Conservation (phyloP, 2,329 filamentous ascomycete species). For the Tolypocladium pustulatum region DNA sequence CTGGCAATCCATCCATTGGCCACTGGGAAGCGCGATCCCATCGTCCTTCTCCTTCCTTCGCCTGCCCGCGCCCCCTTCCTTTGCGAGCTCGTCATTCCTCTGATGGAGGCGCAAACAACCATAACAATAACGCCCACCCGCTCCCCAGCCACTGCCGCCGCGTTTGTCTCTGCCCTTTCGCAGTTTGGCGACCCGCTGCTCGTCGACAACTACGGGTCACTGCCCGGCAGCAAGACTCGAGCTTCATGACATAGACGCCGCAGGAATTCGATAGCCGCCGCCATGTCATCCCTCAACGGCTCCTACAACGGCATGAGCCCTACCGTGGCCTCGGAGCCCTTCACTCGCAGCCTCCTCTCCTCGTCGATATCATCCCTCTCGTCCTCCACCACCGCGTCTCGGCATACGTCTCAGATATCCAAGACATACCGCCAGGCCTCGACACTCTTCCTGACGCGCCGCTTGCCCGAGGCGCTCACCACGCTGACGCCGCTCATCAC, state of each 20-base stretch:
- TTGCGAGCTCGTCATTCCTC: not conserved
- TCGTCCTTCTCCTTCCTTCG: not conserved
- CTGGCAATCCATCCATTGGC: not conserved
- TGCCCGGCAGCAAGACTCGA: not conserved
- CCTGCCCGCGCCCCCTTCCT: not conserved
- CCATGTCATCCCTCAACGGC: slow-evolving; percentile 29
- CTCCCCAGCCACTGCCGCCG: not conserved
- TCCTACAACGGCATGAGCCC: slow-evolving; percentile 20
- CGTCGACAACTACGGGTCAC: not conserved
- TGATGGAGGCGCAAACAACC: not conserved
- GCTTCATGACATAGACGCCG: not conserved
- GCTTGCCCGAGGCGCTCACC: slow-evolving; percentile 78
- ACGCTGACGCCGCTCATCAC: slow-evolving; percentile 76
- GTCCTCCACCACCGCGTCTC: slow-evolving; percentile 48
- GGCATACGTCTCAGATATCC: slow-evolving; percentile 65
- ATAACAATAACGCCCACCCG: not conserved
- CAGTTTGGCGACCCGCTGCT: not conserved
- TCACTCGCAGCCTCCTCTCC: slow-evolving; percentile 43
- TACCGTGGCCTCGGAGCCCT: slow-evolving; percentile 24
- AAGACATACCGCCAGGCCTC: slow-evolving; percentile 92
- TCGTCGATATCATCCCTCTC: slow-evolving; percentile 62
- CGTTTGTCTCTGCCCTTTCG: not conserved
- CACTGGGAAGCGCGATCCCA: not conserved
- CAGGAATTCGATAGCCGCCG: not conserved
- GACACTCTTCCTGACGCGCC: slow-evolving; percentile 87